phyloP scores from a whole-genome alignment of 495 filamentous ascomycete species.

The Talaromyces trachyspermus region DNA sequence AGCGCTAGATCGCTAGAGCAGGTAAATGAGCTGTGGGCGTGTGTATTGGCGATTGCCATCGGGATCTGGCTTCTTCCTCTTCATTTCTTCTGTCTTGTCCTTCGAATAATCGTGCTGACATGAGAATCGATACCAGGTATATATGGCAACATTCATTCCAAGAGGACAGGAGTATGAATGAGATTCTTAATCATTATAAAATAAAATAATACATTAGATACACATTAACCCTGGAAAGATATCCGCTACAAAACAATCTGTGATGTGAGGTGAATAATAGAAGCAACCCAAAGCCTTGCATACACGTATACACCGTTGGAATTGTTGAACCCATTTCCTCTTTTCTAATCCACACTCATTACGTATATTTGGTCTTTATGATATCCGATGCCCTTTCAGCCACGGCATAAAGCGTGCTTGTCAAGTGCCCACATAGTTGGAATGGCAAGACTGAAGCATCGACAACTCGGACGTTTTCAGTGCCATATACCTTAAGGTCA shows the following conservation, averaged over 20 bases:
- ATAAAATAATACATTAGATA: too few relatives aligned
- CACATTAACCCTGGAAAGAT: too few relatives aligned
- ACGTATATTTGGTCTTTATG: constrained; percentile 30
- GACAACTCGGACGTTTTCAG: constrained; percentile 39
- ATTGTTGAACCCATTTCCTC: too few relatives aligned
- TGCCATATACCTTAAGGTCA: constrained; percentile 42
- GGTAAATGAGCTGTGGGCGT: constrained; percentile 46
- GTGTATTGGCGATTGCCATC: constrained; percentile 42
- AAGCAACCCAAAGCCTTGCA: too few relatives aligned
- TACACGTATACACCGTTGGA: too few relatives aligned
- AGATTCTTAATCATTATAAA: too few relatives aligned
- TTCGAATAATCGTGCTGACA: constrained; percentile 16
- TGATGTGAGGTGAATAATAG: too few relatives aligned
- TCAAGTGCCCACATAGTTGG: constrained; percentile 45
- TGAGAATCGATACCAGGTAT: constrained; percentile 16
- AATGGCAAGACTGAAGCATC: constrained; percentile 52
- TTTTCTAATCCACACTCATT: too few relatives aligned
- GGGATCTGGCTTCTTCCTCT: constrained; percentile 41
- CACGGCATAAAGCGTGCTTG: constrained; percentile 49
- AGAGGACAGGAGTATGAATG: constrained; percentile 40
- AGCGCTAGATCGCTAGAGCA: constrained; percentile 23
- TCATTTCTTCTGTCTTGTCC: constrained; percentile 14
- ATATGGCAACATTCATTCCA: constrained; percentile 13
- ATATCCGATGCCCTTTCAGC: constrained; percentile 49
- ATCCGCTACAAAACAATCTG: too few relatives aligned